Conservation (phyloP, 1,139 yeast species). For the Hanseniaspora sp. region DNA sequence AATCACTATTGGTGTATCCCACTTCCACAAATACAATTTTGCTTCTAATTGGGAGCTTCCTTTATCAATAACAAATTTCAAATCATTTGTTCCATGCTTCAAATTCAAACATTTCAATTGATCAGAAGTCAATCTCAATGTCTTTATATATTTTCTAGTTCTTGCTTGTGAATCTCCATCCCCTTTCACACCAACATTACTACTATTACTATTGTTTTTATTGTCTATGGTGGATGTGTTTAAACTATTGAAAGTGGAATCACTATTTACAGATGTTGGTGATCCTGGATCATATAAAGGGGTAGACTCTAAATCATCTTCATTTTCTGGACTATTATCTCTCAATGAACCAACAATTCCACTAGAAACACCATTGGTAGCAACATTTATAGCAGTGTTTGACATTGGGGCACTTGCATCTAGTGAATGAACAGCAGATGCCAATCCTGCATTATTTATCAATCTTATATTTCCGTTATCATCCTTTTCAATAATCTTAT, state of each 20-base stretch:
- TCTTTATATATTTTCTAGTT: slow-evolving; percentile 51
- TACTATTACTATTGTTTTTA: background rate
- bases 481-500: slow-evolving; percentile 47
- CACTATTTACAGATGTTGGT: slow-evolving; percentile 20
- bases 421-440: background rate
- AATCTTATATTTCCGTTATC: slow-evolving; percentile 65
- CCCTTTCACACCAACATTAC: background rate
- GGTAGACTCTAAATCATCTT: background rate
- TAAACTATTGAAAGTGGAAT: slow-evolving; percentile 22
- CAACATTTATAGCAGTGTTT: slow-evolving; percentile 17
- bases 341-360: background rate
- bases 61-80: slow-evolving; percentile 67
- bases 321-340: background rate
- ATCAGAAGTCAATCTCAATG: slow-evolving; percentile 82
- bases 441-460: slow-evolving; percentile 23
- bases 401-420: background rate
- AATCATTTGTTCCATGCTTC: slow-evolving; percentile 65
- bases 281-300: slow-evolving; percentile 8
- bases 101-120: slow-evolving; percentile 67
- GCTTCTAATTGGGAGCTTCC: slow-evolving; percentile 71
- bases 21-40: slow-evolving; percentile 72
- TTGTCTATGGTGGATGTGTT: slow-evolving; percentile 16
- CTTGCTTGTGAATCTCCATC: slow-evolving; percentile 16
- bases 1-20: slow-evolving; percentile 78
- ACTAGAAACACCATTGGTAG: slow-evolving; percentile 14